A percentile compares a stretch with the other conserved stretches of the same genome.
Conservation (phyloP, 306 rosid genomes). For the Purshia tridentata region DNA sequence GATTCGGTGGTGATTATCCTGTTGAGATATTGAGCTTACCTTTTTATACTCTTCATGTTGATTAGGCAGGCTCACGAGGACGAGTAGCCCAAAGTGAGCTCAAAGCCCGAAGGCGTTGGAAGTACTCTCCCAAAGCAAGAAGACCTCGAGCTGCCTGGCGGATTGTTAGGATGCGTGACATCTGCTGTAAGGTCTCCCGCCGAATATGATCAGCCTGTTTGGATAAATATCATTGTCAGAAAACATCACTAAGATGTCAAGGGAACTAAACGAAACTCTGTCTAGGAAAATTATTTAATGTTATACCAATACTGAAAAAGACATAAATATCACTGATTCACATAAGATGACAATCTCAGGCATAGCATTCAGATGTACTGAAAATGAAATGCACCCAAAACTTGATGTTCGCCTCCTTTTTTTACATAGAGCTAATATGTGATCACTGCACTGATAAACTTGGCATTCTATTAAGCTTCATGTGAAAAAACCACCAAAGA, state of each 20-base stretch:
- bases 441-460: no score
- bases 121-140: constrained; percentile 77
- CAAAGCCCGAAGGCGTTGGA: constrained; percentile 73
- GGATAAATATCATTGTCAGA: constrained; percentile 19
- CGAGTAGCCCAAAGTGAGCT: constrained; percentile 76
- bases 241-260: background rate
- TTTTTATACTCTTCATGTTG: constrained; percentile 22
- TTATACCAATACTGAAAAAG: background rate
- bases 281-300: background rate
- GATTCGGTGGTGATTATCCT: constrained; percentile 22
- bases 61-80: constrained; percentile 53
- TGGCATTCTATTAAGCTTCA: background rate
- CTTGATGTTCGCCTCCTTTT: background rate
- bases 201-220: constrained; percentile 89
- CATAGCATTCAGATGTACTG: background rate
- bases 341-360: background rate
- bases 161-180: constrained; percentile 61
- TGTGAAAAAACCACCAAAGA: background rate
- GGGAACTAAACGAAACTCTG: background rate
- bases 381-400: background rate
- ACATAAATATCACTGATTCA: background rate
- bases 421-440: background rate
- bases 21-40: constrained; percentile 31
- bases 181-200: constrained; percentile 69
- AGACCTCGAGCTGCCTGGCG: constrained; percentile 76